A percentile compares a stretch with the other conserved stretches of the same genome.
Evolutionary conservation across 2,329 filamentous ascomycete genomes (phyloP).

Genomic region (Pseudofabraea citricarpa): DNA sequence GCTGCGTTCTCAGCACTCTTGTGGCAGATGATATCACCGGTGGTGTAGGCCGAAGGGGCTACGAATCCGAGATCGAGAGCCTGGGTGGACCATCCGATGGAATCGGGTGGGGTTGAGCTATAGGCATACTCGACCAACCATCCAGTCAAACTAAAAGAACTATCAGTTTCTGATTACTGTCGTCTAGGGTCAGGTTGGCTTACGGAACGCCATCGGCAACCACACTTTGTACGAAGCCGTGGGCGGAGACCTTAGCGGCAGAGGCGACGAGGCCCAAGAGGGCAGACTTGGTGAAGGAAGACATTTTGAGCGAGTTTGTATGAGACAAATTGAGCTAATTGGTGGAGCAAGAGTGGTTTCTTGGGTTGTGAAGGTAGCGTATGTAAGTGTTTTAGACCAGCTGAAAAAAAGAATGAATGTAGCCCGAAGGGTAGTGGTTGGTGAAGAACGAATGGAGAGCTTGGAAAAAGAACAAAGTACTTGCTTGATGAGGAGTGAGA

Average conservation of each 20-base stretch:
- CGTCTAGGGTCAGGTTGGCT: conserved; percentile 5
- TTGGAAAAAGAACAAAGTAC: neutral
- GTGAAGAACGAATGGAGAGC: neutral
- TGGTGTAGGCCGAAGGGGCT: conserved; percentile 36
- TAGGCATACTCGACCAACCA: conserved; percentile 29
- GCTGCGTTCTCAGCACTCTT: conserved; percentile 42
- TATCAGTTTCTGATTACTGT: neutral
- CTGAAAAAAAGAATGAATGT: neutral
- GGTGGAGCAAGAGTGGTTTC: neutral
- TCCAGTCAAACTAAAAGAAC: conserved; percentile 27
- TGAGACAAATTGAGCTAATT: neutral
- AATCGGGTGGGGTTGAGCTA: conserved; percentile 26
- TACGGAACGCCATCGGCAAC: conserved; percentile 39
- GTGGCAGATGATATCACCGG: conserved; percentile 56
- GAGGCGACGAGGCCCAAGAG: conserved; percentile 15
- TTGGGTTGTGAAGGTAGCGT: neutral
- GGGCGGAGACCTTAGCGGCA: conserved; percentile 34
- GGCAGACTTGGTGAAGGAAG: conserved; percentile 1
- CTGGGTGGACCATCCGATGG: conserved; percentile 47
- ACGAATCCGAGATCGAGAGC: conserved; percentile 47
- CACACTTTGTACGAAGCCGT: conserved; percentile 37
- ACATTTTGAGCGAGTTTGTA: neutral
- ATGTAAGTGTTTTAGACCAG: neutral
- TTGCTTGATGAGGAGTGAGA: neutral
- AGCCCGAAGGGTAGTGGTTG: neutral